Evolutionary conservation across 2,329 filamentous ascomycete genomes (phyloP), one percentile per base, ranked within the genome.

Genomic region (Allantophomopsis cytisporea): DNA sequence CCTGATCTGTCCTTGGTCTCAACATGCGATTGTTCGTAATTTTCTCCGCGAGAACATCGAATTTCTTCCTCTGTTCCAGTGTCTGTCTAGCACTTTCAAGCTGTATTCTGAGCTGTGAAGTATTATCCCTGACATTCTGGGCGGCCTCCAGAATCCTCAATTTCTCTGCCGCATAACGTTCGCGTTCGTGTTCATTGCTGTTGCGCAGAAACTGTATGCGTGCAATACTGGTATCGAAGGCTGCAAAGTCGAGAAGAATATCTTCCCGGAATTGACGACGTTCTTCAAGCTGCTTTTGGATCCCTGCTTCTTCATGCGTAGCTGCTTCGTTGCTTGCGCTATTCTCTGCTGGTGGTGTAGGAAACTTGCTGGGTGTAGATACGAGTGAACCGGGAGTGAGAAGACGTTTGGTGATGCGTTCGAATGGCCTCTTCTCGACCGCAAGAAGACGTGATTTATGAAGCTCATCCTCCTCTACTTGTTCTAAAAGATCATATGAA

Each of bases 361-460:
- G 66, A 30, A 71, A 67, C 30, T 73, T 68, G 34, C 65, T 68
- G 35, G 66, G 66, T 39, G 60, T 62, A 43, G 68, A 64, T 14
- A 82, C 67, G 21, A 85, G 68, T 15, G 80, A 75, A 39, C 76
- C 74, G 13, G 82, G 73, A 16, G 73, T 70, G 5, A 84, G 69
- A 7, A 96, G 73, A 23, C 83, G 80, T 61, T 87, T 87, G 16
- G 83, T 84, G 43, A 95, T 77, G 44, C 88, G 81, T 58, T 85
- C 85, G 65, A 94, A 95, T 1, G 87, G 86, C 42, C 87, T 87
- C 55, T 94, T 85, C 65, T 96, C 89, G 44, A 95, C 81, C 46
- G 84, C 83, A 31, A 95, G 73, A 4, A 95, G 80, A 33, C 89
- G 84, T 21, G 73, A 73, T 54, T 88, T 89, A 65, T 95, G 89